These are phyloP conservation scores for Microbotryomycetes sp. DNA, from an alignment of 1,284 basidiomycete genomes.

Conservation along the genomic window DNA sequence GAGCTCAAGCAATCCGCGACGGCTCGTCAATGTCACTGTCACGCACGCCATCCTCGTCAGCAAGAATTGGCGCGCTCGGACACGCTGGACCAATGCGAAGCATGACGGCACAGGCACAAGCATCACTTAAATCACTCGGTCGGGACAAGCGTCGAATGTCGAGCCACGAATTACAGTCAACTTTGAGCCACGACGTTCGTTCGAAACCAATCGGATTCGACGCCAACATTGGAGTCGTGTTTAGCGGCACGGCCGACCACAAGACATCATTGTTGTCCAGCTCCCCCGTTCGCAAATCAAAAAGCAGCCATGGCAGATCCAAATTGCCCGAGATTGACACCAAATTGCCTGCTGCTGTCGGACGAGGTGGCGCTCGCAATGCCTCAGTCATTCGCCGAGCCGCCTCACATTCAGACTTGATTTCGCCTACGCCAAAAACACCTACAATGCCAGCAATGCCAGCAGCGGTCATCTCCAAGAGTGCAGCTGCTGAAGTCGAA, in stretches of 20 bases:
- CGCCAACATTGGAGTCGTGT: not conserved
- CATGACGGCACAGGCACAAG: conserved; percentile 9
- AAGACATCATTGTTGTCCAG: too few species aligned
- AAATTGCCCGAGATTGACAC: not conserved
- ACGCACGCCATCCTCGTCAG: not conserved
- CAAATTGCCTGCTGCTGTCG: not conserved
- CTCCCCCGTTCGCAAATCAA: not conserved
- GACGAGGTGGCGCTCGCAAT: not conserved
- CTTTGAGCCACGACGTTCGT: not conserved
- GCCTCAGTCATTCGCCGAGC: not conserved
- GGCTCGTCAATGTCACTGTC: not conserved
- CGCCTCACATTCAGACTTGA: not conserved
- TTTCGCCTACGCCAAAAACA: not conserved
- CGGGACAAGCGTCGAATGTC: conserved; percentile 23
- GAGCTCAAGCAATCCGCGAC: conserved; percentile 29
- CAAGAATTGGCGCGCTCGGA: not conserved
- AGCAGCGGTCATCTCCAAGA: not conserved
- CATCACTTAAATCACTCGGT: not conserved
- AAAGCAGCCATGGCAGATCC: not conserved
- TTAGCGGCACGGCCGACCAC: not conserved
- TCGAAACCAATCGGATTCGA: conserved; percentile 11
- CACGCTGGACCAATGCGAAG: conserved; percentile 23
- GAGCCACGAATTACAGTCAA: conserved; percentile 8
- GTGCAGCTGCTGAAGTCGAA: conserved; percentile 16
- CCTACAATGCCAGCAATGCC: not conserved